Percentiles rank a stretch among this genome's conserved stretches.
Evolutionary conservation across 2,329 filamentous ascomycete genomes (phyloP).

Genomic region (Pseudogymnoascus sp.): DNA sequence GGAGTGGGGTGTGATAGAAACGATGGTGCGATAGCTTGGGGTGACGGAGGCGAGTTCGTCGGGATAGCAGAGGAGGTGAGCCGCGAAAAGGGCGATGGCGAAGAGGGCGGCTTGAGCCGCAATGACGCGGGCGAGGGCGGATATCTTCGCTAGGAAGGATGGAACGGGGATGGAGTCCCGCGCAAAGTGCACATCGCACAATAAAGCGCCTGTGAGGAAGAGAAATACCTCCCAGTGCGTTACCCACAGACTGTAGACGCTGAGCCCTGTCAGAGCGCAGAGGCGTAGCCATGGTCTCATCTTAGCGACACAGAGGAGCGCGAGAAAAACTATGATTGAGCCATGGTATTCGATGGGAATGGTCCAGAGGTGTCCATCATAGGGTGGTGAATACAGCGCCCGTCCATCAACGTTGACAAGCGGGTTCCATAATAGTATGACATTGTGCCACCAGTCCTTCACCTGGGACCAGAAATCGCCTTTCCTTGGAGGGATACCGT

Average conservation of each 20-base stretch:
- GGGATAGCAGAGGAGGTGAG: conserved; percentile 12
- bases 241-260: conserved; percentile 19
- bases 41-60: conserved; percentile 1
- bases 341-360: conserved; percentile 26
- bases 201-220: conserved; percentile 14
- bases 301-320: conserved; percentile 18
- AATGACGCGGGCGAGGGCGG: neutral
- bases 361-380: conserved; percentile 26
- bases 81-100: conserved; percentile 8
- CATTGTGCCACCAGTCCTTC: neutral
- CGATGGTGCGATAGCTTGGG: conserved; percentile 11
- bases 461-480: neutral
- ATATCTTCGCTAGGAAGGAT: neutral
- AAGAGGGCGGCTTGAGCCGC: neutral
- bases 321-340: conserved; percentile 24
- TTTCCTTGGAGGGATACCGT: neutral
- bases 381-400: conserved; percentile 11
- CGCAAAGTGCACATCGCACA: conserved; percentile 15
- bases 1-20: neutral
- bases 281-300: conserved; percentile 20
- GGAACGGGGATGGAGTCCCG: conserved; percentile 3
- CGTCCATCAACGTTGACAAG: neutral
- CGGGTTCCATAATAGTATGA: neutral
- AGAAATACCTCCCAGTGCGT: conserved; percentile 15
- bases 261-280: conserved; percentile 19